Evolutionary conservation across 2,329 filamentous ascomycete genomes (phyloP).

Genomic region (Diaporthe sp.): DNA sequence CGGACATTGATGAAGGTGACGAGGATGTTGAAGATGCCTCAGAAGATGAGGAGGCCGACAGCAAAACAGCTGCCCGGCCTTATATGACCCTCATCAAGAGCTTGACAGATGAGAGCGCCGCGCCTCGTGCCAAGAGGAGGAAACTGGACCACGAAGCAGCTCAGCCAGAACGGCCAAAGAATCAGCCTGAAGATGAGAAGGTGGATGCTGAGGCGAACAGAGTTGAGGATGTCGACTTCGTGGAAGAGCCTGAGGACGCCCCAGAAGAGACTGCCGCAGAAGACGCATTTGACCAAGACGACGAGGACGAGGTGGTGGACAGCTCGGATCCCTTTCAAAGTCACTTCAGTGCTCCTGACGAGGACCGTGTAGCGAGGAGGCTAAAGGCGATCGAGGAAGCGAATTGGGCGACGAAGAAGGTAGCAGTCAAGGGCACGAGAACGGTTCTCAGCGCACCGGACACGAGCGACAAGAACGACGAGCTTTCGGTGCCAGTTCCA

Average conservation of each 20-base stretch:
- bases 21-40: conserved; percentile 61
- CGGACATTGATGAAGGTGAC: conserved; percentile 62
- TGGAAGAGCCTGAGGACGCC: conserved; percentile 60
- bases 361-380: conserved; percentile 69
- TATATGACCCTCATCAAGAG: conserved; percentile 73
- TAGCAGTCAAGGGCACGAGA: conserved; percentile 61
- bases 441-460: conserved; percentile 63
- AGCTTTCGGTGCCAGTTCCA: conserved; percentile 52
- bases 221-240: conserved; percentile 56
- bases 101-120: conserved; percentile 59
- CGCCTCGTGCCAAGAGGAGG: conserved; percentile 67
- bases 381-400: conserved; percentile 64
- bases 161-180: conserved; percentile 43
- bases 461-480: conserved; percentile 50
- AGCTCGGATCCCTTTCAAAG: conserved; percentile 80
- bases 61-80: conserved; percentile 57
- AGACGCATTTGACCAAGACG: conserved; percentile 53
- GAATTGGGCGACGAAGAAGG: conserved; percentile 66
- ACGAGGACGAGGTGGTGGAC: conserved; percentile 61
- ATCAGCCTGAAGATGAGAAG: conserved; percentile 42
- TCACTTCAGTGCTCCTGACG: conserved; percentile 81
- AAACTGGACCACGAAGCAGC: conserved; percentile 63
- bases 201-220: conserved; percentile 47
- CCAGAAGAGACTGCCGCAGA: conserved; percentile 53
- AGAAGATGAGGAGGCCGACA: conserved; percentile 57